A percentile compares a stretch with the other conserved stretches of the same genome.
Evolutionary conservation across 225 moss, liverwort and hornwort genomes (phyloP).

Genomic region (Takakia lepidozioides): DNA sequence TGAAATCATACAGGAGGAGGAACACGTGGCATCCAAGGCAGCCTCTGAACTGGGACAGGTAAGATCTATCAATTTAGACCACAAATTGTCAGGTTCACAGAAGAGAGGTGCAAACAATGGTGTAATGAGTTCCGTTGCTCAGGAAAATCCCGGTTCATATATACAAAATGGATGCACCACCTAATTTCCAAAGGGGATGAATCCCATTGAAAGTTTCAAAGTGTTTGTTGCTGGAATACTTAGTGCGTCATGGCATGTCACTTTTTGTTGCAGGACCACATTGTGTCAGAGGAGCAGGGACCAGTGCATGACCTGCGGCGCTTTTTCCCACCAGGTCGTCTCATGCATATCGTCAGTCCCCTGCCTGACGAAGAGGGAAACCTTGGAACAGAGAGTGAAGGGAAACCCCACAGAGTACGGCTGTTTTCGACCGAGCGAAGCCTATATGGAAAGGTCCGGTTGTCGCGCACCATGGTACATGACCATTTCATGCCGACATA

Average conservation of each 20-base stretch:
- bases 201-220: too few species aligned
- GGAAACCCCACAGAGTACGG: constrained; percentile 40
- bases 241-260: not conserved
- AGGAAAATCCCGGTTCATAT: too few species aligned
- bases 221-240: not conserved
- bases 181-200: too few species aligned
- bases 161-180: too few species aligned
- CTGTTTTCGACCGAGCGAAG: constrained; percentile 76
- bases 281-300: constrained; percentile 60
- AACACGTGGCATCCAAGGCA: constrained; percentile 60
- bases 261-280: constrained; percentile 39
- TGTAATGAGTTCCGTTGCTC: too few species aligned
- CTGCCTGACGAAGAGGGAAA: constrained; percentile 22
- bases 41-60: constrained; percentile 71
- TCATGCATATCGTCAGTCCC: constrained; percentile 85
- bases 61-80: too few species aligned
- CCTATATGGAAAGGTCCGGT: constrained; percentile 84
- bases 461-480: constrained; percentile 94
- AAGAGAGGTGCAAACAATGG: too few species aligned
- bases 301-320: constrained; percentile 51
- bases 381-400: constrained; percentile 25
- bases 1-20: constrained; percentile 89
- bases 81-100: too few species aligned
- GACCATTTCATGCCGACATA: constrained; percentile 99
- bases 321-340: constrained; percentile 83